Percentiles rank a stretch among this genome's conserved stretches.
These are phyloP conservation scores for Castanea mollissima DNA, from an alignment of 306 rosid genomes.

Conservation along the genomic window DNA sequence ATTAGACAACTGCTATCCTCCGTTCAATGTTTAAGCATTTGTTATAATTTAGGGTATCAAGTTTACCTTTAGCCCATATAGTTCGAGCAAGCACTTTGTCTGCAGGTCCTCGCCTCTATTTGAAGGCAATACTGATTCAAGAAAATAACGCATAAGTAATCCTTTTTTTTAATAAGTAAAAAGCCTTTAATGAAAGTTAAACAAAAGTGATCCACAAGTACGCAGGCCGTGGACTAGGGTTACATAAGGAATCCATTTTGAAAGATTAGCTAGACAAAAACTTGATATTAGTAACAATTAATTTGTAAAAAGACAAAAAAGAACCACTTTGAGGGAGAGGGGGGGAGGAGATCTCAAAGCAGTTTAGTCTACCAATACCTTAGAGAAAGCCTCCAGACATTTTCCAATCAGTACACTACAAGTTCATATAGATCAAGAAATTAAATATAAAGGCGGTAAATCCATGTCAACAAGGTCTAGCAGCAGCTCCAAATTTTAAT, in stretches of 20 bases:
- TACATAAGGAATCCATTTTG: constrained; percentile 21
- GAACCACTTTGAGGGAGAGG: not conserved
- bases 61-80: constrained; percentile 93
- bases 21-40: constrained; percentile 6
- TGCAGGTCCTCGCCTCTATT: constrained; percentile 93
- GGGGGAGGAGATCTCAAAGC: not conserved
- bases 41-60: constrained; percentile 31
- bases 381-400: constrained; percentile 7
- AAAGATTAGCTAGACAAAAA: constrained; percentile 3
- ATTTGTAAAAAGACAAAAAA: not conserved
- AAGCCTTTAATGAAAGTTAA: too few relatives aligned
- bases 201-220: too few relatives aligned
- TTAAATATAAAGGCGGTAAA: not conserved
- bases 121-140: constrained; percentile 84
- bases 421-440: not conserved
- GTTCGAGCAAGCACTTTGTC: constrained; percentile 90
- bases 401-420: not conserved
- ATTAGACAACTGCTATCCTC: constrained; percentile 5
- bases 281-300: constrained; percentile 4
- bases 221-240: too few relatives aligned
- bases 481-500: not conserved
- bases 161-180: not conserved
- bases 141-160: constrained; percentile 30
- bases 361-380: constrained; percentile 15
- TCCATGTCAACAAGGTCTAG: not conserved